A percentile compares a stretch with the other conserved stretches of the same genome.
phyloP scores from a whole-genome alignment of 345 rosid species.

The Odontarrhena argentea region DNA sequence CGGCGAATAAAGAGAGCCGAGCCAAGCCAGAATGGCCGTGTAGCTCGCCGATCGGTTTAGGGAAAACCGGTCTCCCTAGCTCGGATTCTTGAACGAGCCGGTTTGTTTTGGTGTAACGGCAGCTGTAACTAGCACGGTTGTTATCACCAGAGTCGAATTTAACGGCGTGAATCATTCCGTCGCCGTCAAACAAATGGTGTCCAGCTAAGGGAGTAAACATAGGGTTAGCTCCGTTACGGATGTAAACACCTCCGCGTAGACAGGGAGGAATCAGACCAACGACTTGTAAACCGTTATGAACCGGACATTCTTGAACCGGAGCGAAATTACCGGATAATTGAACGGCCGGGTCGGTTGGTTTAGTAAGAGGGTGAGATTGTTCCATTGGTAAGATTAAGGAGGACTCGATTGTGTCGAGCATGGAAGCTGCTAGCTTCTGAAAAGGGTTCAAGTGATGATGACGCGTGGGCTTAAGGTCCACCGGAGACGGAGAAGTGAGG shows the following conservation, averaged over 20 bases:
- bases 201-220: slow-evolving; percentile 57
- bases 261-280: slow-evolving; percentile 57
- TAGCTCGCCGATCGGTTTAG: slow-evolving; percentile 77
- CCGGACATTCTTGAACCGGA: slow-evolving; percentile 72
- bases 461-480: slow-evolving; percentile 22
- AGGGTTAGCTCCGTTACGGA: slow-evolving; percentile 84
- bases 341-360: slow-evolving; percentile 38
- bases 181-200: slow-evolving; percentile 82
- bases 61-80: slow-evolving; percentile 62
- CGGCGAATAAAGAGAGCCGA: slow-evolving; percentile 56
- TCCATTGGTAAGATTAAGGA: slow-evolving; percentile 53
- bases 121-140: slow-evolving; percentile 57
- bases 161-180: slow-evolving; percentile 88
- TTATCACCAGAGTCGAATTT: slow-evolving; percentile 34
- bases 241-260: slow-evolving; percentile 53
- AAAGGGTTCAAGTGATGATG: slow-evolving; percentile 52
- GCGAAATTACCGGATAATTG: slow-evolving; percentile 73
- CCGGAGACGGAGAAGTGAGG: slow-evolving; percentile 26
- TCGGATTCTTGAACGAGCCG: slow-evolving; percentile 61
- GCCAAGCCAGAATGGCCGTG: slow-evolving; percentile 74
- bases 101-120: slow-evolving; percentile 67
- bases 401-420: slow-evolving; percentile 58
- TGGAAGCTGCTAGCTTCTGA: slow-evolving; percentile 56
- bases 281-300: slow-evolving; percentile 52
- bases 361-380: slow-evolving; percentile 30